Conservation (phyloP, 805 yeast species). For the Ogataea allantospora region DNA sequence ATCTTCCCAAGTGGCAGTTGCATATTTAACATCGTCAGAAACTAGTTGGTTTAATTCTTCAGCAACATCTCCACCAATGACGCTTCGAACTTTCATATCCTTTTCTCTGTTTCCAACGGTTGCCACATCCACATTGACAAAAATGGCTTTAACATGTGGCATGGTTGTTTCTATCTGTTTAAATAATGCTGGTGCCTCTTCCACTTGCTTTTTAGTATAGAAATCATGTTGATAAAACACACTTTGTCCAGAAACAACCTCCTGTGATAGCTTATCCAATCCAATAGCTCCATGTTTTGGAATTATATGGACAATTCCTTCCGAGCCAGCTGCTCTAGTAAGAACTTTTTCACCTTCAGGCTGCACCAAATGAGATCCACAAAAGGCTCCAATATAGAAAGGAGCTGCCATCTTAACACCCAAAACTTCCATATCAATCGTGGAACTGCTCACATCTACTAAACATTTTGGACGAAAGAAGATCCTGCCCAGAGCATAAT, state of each 20-base stretch:
- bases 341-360: constrained; percentile 83
- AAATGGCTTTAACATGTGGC: constrained; percentile 69
- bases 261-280: constrained; percentile 70
- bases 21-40: constrained; percentile 28
- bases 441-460: constrained; percentile 69
- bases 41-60: constrained; percentile 15
- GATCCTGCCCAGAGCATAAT: constrained; percentile 75
- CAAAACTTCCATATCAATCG: constrained; percentile 60
- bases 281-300: constrained; percentile 84
- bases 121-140: constrained; percentile 85
- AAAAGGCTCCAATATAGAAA: constrained; percentile 87
- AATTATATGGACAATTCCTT: constrained; percentile 72
- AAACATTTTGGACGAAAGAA: constrained; percentile 81
- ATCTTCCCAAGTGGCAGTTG: constrained; percentile 57
- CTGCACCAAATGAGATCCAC: constrained; percentile 82
- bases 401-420: constrained; percentile 67
- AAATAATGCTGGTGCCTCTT: constrained; percentile 37
- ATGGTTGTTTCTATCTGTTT: constrained; percentile 33
- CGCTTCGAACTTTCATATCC: constrained; percentile 67
- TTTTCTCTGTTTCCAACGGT: constrained; percentile 83
- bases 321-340: constrained; percentile 66
- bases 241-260: constrained; percentile 55
- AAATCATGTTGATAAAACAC: constrained; percentile 87
- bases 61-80: constrained; percentile 39
- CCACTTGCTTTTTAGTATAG: constrained; percentile 55